Evolutionary conservation across 1,284 basidiomycete genomes (phyloP), one percentile per base, ranked within the genome.

Genomic region (Ustilago cynodontis): DNA sequence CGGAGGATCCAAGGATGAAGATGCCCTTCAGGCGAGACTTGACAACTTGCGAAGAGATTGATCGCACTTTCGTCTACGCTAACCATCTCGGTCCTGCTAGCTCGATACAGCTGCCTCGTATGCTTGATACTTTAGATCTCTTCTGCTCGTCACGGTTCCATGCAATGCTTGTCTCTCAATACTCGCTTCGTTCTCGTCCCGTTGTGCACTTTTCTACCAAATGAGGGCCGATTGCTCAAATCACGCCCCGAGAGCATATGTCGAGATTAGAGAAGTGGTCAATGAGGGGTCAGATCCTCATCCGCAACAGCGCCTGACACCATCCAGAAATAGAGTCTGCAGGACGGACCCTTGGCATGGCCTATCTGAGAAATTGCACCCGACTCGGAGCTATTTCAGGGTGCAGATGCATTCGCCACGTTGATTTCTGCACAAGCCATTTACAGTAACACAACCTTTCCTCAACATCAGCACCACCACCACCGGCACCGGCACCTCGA

Each of bases 11-110:
- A 80, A 71, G 56, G 84, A 83, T 52, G 83, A 86, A 49, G 82
- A 83, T 47, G 83, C 80, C 20, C 64, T 86, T 2, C 84, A 85
- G 65, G 84, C 82, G 22, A 71, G 84, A 8, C 65, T 86, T 5
- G 84, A 85, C 45, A 79, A 73, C 28, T 57, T 86, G 47, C 74
- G 84, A 47, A 79, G 67, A 37, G 79, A 83, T 50, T 83, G 69
- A 79, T 37, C 11, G 39, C 16, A 18, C 24, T 13, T 9, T 24
- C 33, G n/a, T 18, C 16, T 7, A n/a, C 41, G 20, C n/a, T 14
- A 8, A 3, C 20, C 20, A 20, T 41, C 22, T 1, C 31, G 18
- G 24, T 26, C 26, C 51, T 47, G 3, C 31, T 9, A 35, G 29
- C 51, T 53, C 28, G 31, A 20, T 35, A 22, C 29, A n/a, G 28